Evolutionary conservation across 2,329 filamentous ascomycete genomes (phyloP), one percentile per base, ranked within the genome.

Genomic region (Xylariaceae sp.): DNA sequence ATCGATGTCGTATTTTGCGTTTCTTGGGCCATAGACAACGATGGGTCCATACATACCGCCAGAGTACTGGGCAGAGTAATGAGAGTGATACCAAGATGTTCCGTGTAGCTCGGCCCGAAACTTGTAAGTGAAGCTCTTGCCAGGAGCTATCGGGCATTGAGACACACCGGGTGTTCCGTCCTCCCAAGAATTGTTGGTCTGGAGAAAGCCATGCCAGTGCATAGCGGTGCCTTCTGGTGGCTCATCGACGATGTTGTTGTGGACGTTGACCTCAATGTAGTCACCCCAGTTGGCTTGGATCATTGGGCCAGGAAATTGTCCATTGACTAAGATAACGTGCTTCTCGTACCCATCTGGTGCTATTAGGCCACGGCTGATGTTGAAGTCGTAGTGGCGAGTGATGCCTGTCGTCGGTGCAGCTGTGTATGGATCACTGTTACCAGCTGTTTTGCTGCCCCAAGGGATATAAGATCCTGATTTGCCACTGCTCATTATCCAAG

Each of bases 111-210:
- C 73, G 2, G 78, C 80, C 27, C 71, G 62, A 61, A 80, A 79
- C 19, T 69, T 69, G 58, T 82, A 82, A 1, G 75, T 81, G 56
- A 75, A 76, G 52, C 66, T 76, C 52, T 73, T 74, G 17, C 79
- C 80, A 0, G 85, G 84, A 5, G 82, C 71, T 51, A 88, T 81
- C 1, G 86, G 85, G 55, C 86, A 90, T 64, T 89, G 83, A 0
- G 71, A 66, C 3, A 81, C 68, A 9, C 72, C 72, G 0, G 76
- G 75, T 0, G 74, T 73, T 27, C 78, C 77, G 49, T 81, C 78
- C 53, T 81, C 73, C 69, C 77, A 75, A 1, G 75, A 74, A 1
- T 69, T 80, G 1, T 62, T 62, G 1, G 69, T 68, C 52, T 80
- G 76, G 1, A 75, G 66, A 47, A 81, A 72, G 0, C 78, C 77